Evolutionary conservation across 2,329 filamentous ascomycete species (phyloP), one percentile per base, ranked within the genome.

Genomic region (Helotiales sp.): DNA sequence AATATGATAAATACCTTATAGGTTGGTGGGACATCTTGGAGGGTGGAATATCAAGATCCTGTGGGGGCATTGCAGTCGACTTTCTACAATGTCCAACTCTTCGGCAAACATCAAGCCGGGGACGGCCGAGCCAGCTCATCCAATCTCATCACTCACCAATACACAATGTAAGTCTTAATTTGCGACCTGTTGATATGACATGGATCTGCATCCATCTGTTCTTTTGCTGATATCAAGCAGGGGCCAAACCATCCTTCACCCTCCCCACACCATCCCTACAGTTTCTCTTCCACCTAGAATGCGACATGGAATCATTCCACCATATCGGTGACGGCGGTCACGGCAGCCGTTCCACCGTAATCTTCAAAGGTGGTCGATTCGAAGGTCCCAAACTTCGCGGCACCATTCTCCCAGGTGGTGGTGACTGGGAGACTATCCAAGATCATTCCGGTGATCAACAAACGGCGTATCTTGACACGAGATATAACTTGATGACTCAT

Each of bases 401-500:
- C 8, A 44, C 38, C 24, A 50, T 57, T 19, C 49, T 57, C 13
- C 40, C 29, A 15, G 25, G 27, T 4, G 46, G 27, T 3, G 46
- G 46, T 22, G 46, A 48, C 17, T 47, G 44, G 44, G 56, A 51
- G 30, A 55, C 34, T 6, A 58, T 58, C 1, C 44, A 51, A 47
- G 53, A 51, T 22, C 46, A 48, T 31, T 17, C 24, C 19, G 40
- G 40, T 1, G 25, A 31, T 33, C 27, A 48, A 31, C 46, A 48
- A 31, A 48, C 46, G 3, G 46, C 25, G 5, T 22, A 48, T 17
- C 29, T 31, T 3, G 46, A 48, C 9, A 48, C 46, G 10, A 30
- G 46, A 30, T 48, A 31, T 22, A 48, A 48, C 17, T 27, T 31
- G 12, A 13, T 7, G 6, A 67, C 65, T 8, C 67, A 70, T 47